phyloP scores from a whole-genome alignment of 805 yeast genomes.

The Sporopachydermia lactativora region DNA sequence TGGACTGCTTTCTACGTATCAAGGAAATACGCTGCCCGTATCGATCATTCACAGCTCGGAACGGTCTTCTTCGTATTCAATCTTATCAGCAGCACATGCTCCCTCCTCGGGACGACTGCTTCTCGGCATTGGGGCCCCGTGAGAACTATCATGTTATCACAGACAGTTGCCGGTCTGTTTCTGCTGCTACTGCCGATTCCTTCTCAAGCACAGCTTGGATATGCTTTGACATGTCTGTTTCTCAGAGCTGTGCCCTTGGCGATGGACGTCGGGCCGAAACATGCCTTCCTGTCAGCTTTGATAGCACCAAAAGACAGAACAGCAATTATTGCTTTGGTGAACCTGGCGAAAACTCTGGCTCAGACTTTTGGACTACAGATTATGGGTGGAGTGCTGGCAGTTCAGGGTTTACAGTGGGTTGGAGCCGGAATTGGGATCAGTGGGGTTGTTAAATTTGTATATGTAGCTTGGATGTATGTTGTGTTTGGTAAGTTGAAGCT shows the following conservation, averaged over 20 bases:
- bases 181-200: not conserved
- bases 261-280: not conserved
- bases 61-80: not conserved
- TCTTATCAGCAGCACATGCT: not conserved
- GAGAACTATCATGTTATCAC: not conserved
- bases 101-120: not conserved
- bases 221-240: not conserved
- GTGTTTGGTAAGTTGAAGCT: not conserved
- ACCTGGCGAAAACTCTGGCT: not conserved
- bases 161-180: not conserved
- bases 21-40: not conserved
- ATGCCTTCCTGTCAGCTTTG: not conserved
- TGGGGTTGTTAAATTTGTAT: not conserved
- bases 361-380: not conserved
- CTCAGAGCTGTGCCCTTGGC: not conserved
- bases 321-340: not conserved
- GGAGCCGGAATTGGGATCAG: not conserved
- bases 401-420: not conserved
- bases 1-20: not conserved
- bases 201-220: not conserved
- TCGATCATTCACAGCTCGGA: constrained; percentile 1
- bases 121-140: not conserved
- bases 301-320: constrained; percentile 1
- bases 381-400: not conserved
- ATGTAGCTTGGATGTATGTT: not conserved